Evolutionary conservation across 805 yeast genomes (phyloP), one percentile per base, ranked within the genome.

Genomic region (Starmerella bombi): DNA sequence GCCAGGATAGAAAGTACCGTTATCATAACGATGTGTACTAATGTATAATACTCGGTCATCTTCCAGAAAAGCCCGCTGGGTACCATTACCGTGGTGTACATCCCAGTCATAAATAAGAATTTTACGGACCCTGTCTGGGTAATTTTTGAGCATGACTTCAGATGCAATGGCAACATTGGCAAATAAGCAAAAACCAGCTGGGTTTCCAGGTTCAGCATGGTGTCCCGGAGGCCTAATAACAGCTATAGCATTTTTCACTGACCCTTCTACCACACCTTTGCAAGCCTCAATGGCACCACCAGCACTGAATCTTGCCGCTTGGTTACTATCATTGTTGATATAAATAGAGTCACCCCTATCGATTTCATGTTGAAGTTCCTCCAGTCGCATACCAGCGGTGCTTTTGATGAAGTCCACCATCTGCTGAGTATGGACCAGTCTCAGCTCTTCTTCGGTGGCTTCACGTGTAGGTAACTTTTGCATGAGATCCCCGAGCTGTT

Each of bases 141-240:
- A 88, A 42, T 72, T 68, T 50, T 76, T 76, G 42, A 91, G 63
- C 48, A 86, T 79, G 44, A 78, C 75, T 54, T 80, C 80, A 15
- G 96, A 94, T 2, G 98, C 97, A 16, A 91, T 95, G 0, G 97
- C 95, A 19, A 91, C 99, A 56, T 91, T 91, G 46, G 93, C 80
- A 57, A 91, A 91, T 34, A 91, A 65, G 63, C 98, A 91, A 58
- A 91, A 91, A 12, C 99, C 99, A 36, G 95, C 97, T 0, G 98
- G 93, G 14, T 85, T 67, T 50, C 83, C 91, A 2, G 99, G 98
- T 56, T 93, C 99, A 1, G 98, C 97, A 57, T 91, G 99, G 63
- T 91, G 99, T 5, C 99, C 99, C 0, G 99, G 99, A 1, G 99
- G 99, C 50, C 99, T 74, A 14, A 91, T 94, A 6, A 91, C 82